phyloP scores from a whole-genome alignment of 2,329 filamentous ascomycete species.

The Plenodomus lindquistii region DNA sequence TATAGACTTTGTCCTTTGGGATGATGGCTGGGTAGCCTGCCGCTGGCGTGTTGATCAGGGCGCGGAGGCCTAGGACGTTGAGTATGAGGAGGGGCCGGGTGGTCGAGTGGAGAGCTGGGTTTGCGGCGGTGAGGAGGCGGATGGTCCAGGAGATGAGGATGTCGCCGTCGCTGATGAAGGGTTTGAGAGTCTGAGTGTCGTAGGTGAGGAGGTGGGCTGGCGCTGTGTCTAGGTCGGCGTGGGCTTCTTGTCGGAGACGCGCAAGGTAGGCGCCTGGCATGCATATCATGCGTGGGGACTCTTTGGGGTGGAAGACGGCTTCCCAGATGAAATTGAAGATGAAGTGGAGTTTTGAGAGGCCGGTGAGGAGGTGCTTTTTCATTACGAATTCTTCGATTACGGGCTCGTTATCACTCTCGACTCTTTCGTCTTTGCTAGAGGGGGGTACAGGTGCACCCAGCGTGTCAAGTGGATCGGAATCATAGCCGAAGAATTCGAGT shows the following conservation, averaged over 20 bases:
- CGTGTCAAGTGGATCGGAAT: constrained; percentile 22
- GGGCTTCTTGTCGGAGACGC: neutral
- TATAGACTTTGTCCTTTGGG: constrained; percentile 14
- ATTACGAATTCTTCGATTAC: constrained; percentile 12
- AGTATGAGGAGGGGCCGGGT: constrained; percentile 19
- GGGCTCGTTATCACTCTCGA: neutral
- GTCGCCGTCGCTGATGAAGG: constrained; percentile 26
- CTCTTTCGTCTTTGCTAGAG: neutral
- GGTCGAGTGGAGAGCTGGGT: constrained; percentile 5
- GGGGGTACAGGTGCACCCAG: constrained; percentile 7
- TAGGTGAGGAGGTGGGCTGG: constrained; percentile 1
- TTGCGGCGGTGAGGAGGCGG: constrained; percentile 10
- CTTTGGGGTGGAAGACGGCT: constrained; percentile 5
- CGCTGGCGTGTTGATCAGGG: constrained; percentile 11
- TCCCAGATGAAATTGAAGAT: constrained; percentile 18
- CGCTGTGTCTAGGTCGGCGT: neutral
- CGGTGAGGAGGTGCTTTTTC: constrained; percentile 11
- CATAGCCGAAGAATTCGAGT: constrained; percentile 19
- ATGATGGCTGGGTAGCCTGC: constrained; percentile 13
- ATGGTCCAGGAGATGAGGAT: constrained; percentile 18
- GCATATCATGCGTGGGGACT: constrained; percentile 11
- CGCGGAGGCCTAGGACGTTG: constrained; percentile 32
- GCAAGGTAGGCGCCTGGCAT: constrained; percentile 21
- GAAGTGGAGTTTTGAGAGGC: constrained; percentile 9
- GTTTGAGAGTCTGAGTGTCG: constrained; percentile 14